These are phyloP conservation scores for Pneumocystis wakefieldiae DNA, from an alignment of 1,139 yeast species.

Conservation along the genomic window DNA sequence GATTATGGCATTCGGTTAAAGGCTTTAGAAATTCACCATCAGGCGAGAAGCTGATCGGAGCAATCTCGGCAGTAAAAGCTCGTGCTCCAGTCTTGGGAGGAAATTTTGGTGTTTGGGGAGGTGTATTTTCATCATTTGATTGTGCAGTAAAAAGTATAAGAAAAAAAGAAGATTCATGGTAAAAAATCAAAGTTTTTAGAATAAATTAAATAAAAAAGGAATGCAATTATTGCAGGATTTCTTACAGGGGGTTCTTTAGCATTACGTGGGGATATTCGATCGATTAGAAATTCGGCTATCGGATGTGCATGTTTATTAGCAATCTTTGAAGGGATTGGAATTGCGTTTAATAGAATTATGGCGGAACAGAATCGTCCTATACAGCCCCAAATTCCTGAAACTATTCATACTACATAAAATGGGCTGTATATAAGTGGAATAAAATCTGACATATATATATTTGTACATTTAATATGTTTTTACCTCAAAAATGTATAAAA, in stretches of 20 bases:
- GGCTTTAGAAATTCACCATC: constrained; percentile 94
- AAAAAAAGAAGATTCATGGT: constrained; percentile 85
- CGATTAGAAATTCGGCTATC: constrained; percentile 89
- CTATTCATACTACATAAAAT: background rate
- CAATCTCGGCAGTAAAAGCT: constrained; percentile 78
- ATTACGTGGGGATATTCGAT: constrained; percentile 97
- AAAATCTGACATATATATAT: background rate
- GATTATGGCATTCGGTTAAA: constrained; percentile 97
- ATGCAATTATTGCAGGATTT: constrained; percentile 95
- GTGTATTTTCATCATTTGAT: constrained; percentile 86
- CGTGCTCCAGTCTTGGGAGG: constrained; percentile 99
- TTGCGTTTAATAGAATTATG: constrained; percentile 82
- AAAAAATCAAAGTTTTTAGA: background rate
- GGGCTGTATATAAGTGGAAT: background rate
- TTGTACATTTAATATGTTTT: no score
- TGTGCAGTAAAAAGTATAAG: constrained; percentile 91
- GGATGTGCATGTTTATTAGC: constrained; percentile 95
- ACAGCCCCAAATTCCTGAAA: constrained; percentile 20
- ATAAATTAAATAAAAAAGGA: constrained; percentile 29
- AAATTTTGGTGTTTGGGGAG: constrained; percentile 99
- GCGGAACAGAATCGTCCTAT: constrained; percentile 69
- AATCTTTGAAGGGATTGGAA: constrained; percentile 95
- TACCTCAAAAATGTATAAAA: no score
- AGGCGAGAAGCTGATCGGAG: constrained; percentile 87
- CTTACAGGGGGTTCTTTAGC: constrained; percentile 98